Base-by-base conservation (phyloP, 176 grass and related monocot genomes). In the Musa beccarii region DNA sequence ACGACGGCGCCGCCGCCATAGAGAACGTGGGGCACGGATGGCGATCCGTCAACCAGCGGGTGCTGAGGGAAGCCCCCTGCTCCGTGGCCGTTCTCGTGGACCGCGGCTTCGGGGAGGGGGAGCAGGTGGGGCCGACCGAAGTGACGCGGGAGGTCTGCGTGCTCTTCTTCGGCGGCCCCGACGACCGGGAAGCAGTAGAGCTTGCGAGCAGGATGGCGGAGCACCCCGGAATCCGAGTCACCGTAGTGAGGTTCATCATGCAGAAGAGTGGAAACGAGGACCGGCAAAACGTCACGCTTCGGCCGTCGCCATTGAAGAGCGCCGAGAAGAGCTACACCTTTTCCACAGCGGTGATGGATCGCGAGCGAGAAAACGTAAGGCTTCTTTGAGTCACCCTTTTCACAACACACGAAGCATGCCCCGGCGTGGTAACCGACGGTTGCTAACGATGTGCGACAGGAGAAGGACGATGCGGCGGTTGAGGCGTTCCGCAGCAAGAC, bases 251-350 rank as follows among this genome's bases (percentile, higher is more conserved):
- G 6, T 93, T 97, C 70, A 34, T 87, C 23, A 76, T 71, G 15
- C 66, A 61, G 3, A 82, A 85, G 63, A 81, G 56, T 9, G 21
- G 25, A 13, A 80, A 72, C 26, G 83, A 86, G 62, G 87, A 80
- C 10, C 26, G 71, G 15, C 69, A 59, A 57, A 78, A 81, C 51
- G 81, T 97, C 51, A 97, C 62, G 10, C 71, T 97, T 5, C 83
- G 82, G 0, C 89, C 90, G 56, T 69, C 85, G 2, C 75, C 71
- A 71, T 79, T 79, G 22, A 85, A 88, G 52, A 92, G 87, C 59
- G 83, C 72, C 21, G 93, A 96, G 54, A 82, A 82, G 77, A 92
- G 75, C 77, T 97, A 93, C 83, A 92, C 93, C 1, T 92, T 97
- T 80, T 90, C 93, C 2, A 90, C 82, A 2, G 86, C 93, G 19